Base-by-base conservation (phyloP, 225 moss, liverwort and hornwort species). In the Ulota crispa region DNA sequence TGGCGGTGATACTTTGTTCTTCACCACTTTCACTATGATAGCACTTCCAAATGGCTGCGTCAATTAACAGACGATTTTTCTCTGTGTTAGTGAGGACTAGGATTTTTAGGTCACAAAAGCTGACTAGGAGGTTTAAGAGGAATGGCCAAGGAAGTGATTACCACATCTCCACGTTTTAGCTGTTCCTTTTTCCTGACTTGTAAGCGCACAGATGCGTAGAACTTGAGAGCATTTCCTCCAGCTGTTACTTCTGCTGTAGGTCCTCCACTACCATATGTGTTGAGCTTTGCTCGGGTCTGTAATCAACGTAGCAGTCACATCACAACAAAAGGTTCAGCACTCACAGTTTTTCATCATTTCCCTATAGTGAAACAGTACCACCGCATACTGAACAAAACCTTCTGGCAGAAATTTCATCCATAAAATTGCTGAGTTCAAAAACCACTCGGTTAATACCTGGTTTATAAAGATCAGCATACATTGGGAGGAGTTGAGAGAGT, bases 1-100 rank as follows among this genome's bases (percentile, higher is more conserved):
- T 12, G 94, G 94, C 53, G 94, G 92, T 27, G 93, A 93, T n/a
- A 94, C 87, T 86, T 95, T 93, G 76, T 95, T 93, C 82, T 93
- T 93, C 68, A 93, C 92, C 75, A 93, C 93, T 82, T 93, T 95
- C 23, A 95, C 93, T 60, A 89, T 61, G 45, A 93, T 81, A 43
- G 84, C 74, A 75, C 85, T 87, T 56, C 94, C 93, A 74, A 78
- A 78, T 0, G 89, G 83, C 93, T 94, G 94, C 69, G 77, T 76
- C 73, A 80, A 67, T 81, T 31, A 41, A 65, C 24, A 64, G 9
- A 47, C 65, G 41, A 65, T 32, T 45, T 39, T 75, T 9, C 47
- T 56, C 54, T 37, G 41, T 76, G 31, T 81, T 70, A 81, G 68
- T 77, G 37, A 70, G 26, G 36, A 68, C 55, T 77, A 54, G 31